A percentile compares a stretch with the other conserved stretches of the same genome.
Conservation (phyloP, 768 basidiomycete genomes). For the Calvatia gigantea region DNA sequence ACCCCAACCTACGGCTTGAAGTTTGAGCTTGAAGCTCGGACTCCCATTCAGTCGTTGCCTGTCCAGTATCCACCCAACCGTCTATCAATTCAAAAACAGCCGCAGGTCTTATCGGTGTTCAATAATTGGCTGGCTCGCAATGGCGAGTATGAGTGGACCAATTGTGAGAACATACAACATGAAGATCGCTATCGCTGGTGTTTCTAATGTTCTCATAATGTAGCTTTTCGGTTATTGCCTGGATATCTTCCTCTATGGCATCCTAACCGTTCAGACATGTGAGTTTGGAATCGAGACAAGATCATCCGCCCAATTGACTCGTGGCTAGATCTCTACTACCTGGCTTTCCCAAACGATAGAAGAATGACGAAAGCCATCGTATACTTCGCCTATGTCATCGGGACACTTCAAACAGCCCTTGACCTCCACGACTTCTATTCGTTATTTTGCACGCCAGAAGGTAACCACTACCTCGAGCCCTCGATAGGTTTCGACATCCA, state of each 20-base stretch:
- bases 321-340: neutral
- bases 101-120: too few relatives aligned
- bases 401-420: neutral
- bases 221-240: conserved; percentile 4
- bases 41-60: too few relatives aligned
- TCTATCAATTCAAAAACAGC: too few relatives aligned
- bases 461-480: neutral
- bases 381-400: neutral
- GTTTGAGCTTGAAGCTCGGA: too few relatives aligned
- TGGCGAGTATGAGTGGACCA: too few relatives aligned
- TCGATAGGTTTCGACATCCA: neutral
- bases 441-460: neutral
- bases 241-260: conserved; percentile 3
- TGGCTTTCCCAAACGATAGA: conserved; percentile 4
- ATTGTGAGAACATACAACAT: too few relatives aligned
- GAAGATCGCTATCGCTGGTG: too few relatives aligned
- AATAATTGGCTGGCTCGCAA: too few relatives aligned
- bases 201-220: too few relatives aligned
- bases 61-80: too few relatives aligned
- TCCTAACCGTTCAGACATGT: conserved; percentile 5
- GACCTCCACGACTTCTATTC: conserved; percentile 1
- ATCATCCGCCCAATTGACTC: neutral
- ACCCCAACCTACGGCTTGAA: too few relatives aligned
- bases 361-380: neutral
- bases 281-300: neutral